These are phyloP conservation scores for Moesziomyces globuligerus DNA, from an alignment of 1,284 basidiomycete species.

Conservation along the genomic window DNA sequence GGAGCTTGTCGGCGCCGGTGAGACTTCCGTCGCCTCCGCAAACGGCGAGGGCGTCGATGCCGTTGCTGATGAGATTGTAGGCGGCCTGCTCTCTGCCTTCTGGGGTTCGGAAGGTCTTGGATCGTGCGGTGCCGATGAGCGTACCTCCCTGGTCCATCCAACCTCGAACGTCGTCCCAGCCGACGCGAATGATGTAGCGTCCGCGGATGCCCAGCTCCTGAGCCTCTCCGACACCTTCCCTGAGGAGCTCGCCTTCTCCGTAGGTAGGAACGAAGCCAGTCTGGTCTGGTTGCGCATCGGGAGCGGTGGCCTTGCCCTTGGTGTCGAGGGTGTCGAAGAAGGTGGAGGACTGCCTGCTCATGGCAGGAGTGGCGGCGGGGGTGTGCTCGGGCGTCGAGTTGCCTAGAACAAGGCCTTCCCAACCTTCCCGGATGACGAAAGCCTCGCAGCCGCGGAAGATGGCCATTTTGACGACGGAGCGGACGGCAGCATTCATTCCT, in stretches of 20 bases:
- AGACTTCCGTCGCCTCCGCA: conserved; percentile 97
- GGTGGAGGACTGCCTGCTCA: conserved; percentile 40
- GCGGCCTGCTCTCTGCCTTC: conserved; percentile 90
- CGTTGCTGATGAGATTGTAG: conserved; percentile 89
- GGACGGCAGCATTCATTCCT: conserved; percentile 70
- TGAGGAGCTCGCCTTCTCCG: conserved; percentile 87
- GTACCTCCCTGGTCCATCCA: conserved; percentile 91
- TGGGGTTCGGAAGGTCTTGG: conserved; percentile 82
- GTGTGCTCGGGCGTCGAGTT: conserved; percentile 67
- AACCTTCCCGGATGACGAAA: conserved; percentile 80
- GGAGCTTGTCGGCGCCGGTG: conserved; percentile 92
- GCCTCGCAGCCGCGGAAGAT: conserved; percentile 73
- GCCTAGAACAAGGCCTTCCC: conserved; percentile 84
- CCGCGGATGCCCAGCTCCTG: conserved; percentile 76
- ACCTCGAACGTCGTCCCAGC: conserved; percentile 96
- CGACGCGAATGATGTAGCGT: conserved; percentile 92
- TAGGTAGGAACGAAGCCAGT: conserved; percentile 76
- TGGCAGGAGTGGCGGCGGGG: conserved; percentile 32
- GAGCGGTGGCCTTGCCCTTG: conserved; percentile 17
- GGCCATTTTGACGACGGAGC: conserved; percentile 66
- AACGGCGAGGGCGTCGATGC: conserved; percentile 94
- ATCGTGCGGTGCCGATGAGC: conserved; percentile 93
- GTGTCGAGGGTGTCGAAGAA: conserved; percentile 30
- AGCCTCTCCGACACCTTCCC: conserved; percentile 86
- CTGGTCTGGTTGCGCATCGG: conserved; percentile 18